A percentile compares a stretch with the other conserved stretches of the same genome.
phyloP scores from a whole-genome alignment of 768 basidiomycete genomes.

The Mycena rebaudengoi region DNA sequence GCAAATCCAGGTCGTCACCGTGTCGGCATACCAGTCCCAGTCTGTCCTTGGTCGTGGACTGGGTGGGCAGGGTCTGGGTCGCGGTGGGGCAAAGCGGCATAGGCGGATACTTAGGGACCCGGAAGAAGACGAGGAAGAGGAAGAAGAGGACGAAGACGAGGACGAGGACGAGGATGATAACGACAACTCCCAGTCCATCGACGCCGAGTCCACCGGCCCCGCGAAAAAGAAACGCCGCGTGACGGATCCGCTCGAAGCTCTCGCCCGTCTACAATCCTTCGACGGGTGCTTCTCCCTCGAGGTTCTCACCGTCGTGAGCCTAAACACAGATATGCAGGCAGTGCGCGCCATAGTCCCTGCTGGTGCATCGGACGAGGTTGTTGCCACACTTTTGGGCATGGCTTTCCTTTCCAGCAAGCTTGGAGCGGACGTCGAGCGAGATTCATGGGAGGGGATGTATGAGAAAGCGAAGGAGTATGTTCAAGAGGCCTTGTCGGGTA shows the following conservation, averaged over 20 bases:
- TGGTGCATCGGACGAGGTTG: constrained; percentile 6
- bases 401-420: constrained; percentile 18
- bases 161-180: background rate
- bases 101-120: too few species aligned
- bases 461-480: constrained; percentile 23
- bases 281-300: constrained; percentile 25
- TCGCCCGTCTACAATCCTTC: constrained; percentile 28
- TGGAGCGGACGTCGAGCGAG: constrained; percentile 4
- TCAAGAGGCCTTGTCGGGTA: background rate
- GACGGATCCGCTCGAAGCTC: constrained; percentile 15
- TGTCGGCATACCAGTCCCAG: background rate
- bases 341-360: background rate
- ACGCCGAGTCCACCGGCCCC: background rate
- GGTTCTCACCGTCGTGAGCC: constrained; percentile 12
- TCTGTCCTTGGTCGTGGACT: too few species aligned
- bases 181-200: too few species aligned
- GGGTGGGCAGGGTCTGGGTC: too few species aligned
- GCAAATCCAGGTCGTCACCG: too few species aligned
- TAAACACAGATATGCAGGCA: background rate
- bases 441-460: constrained; percentile 24
- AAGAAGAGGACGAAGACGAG: background rate
- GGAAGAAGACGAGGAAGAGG: too few species aligned
- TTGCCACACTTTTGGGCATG: constrained; percentile 23
- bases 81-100: too few species aligned
- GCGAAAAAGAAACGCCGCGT: too few species aligned